These are phyloP conservation scores for Persicaria tinctoria DNA, from an alignment of 148 eudicot species.

Conservation along the genomic window DNA sequence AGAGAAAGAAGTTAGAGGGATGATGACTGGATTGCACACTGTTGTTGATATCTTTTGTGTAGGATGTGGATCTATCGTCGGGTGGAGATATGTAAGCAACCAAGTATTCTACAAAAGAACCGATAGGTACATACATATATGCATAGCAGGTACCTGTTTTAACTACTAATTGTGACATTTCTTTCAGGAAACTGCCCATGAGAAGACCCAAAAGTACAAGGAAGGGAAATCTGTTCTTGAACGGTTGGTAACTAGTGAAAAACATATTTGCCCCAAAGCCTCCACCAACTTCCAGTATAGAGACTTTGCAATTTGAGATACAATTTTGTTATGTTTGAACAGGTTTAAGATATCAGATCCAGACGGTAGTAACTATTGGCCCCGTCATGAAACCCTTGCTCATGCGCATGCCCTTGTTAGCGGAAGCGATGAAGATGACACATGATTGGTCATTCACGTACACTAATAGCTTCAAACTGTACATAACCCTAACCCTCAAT, in stretches of 20 bases:
- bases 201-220: slow-evolving; percentile 87
- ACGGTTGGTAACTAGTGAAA: slow-evolving; percentile 39
- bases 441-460: slow-evolving; percentile 21
- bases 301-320: not conserved
- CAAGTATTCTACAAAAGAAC: not conserved
- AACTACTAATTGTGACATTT: slow-evolving; percentile 18
- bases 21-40: slow-evolving; percentile 84
- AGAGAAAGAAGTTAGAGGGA: slow-evolving; percentile 65
- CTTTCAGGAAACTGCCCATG: slow-evolving; percentile 86
- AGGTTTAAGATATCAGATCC: slow-evolving; percentile 88
- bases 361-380: slow-evolving; percentile 84
- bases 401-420: slow-evolving; percentile 26
- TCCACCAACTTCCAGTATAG: not conserved
- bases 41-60: slow-evolving; percentile 91
- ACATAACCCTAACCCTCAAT: slow-evolving; percentile 27
- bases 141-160: not conserved
- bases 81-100: slow-evolving; percentile 86
- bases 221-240: slow-evolving; percentile 98
- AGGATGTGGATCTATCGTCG: slow-evolving; percentile 82
- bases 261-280: too few species aligned
- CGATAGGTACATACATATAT: not conserved
- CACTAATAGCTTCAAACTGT: slow-evolving; percentile 31
- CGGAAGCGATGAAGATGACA: slow-evolving; percentile 88
- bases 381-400: slow-evolving; percentile 41
- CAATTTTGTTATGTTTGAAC: slow-evolving; percentile 14